These are phyloP conservation scores for Penicillium lagena DNA, from an alignment of 495 filamentous ascomycete species.

Conservation along the genomic window DNA sequence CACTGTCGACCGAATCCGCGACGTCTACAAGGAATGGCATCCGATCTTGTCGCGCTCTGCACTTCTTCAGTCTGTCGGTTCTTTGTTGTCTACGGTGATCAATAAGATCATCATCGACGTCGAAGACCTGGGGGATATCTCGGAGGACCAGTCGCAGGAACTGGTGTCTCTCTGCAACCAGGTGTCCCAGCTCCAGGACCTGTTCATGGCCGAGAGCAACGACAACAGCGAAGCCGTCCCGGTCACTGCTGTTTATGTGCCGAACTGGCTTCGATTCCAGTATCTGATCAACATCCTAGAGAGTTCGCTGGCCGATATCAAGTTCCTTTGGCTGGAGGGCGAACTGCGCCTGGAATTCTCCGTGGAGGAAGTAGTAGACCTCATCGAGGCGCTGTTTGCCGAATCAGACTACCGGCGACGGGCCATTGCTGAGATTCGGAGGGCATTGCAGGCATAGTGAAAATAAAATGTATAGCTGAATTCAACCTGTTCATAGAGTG, in stretches of 20 bases:
- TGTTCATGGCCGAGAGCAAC: conserved; percentile 59
- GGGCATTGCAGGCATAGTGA: conserved; percentile 16
- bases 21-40: conserved; percentile 69
- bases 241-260: conserved; percentile 71
- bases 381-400: conserved; percentile 86
- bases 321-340: conserved; percentile 80
- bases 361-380: conserved; percentile 75
- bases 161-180: conserved; percentile 66
- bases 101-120: conserved; percentile 77
- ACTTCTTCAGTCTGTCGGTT: conserved; percentile 78
- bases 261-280: conserved; percentile 83
- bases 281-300: conserved; percentile 86
- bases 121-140: conserved; percentile 79
- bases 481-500: neutral
- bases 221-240: conserved; percentile 41
- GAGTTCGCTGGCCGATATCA: conserved; percentile 82
- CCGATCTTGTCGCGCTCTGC: conserved; percentile 74
- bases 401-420: conserved; percentile 73
- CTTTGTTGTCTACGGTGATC: conserved; percentile 72
- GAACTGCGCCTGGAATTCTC: conserved; percentile 79
- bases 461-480: neutral
- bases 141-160: conserved; percentile 76
- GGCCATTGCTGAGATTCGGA: conserved; percentile 72
- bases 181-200: conserved; percentile 63
- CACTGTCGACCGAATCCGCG: conserved; percentile 59